Percentiles rank a stretch among this genome's conserved stretches.
Evolutionary conservation across 2,329 filamentous ascomycete genomes (phyloP).

Genomic region (Aspergillus arachidicola): DNA sequence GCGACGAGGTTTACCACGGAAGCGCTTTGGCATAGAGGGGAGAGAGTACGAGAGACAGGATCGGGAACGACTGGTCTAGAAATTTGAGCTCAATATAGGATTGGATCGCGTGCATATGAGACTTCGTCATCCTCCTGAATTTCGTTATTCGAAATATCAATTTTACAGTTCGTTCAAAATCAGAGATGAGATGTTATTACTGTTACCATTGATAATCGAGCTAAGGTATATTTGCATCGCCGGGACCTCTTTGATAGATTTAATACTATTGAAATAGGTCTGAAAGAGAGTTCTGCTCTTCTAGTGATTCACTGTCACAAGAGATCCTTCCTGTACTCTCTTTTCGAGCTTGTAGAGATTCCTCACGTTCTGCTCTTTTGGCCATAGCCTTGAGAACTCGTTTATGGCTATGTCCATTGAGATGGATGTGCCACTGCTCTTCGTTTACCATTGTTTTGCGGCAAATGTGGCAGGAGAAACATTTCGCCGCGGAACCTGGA

Average conservation of each 20-base stretch:
- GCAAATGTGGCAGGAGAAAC: slow-evolving; percentile 69
- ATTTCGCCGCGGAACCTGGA: slow-evolving; percentile 54
- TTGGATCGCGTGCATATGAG: not conserved
- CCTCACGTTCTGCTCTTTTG: slow-evolving; percentile 33
- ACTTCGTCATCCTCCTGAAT: not conserved
- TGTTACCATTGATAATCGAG: no score
- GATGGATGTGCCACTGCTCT: slow-evolving; percentile 61
- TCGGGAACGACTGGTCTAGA: not conserved
- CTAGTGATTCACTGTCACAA: slow-evolving; percentile 8
- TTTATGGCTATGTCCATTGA: slow-evolving; percentile 60
- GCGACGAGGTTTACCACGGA: not conserved
- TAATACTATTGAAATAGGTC: not conserved
- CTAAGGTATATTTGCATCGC: not conserved
- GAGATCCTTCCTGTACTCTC: slow-evolving; percentile 10
- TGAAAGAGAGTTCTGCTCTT: slow-evolving; percentile 6
- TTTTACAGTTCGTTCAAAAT: not conserved
- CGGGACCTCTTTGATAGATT: not conserved
- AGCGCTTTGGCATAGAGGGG: not conserved
- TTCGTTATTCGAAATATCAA: not conserved
- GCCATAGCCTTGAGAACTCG: slow-evolving; percentile 53
- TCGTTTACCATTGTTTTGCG: slow-evolving; percentile 57
- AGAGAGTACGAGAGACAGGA: not conserved
- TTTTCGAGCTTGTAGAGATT: slow-evolving; percentile 32
- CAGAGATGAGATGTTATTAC: not conserved
- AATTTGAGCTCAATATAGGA: not conserved